Evolutionary conservation across 495 filamentous ascomycete species (phyloP).

Genomic region (Penicillium daleae): DNA sequence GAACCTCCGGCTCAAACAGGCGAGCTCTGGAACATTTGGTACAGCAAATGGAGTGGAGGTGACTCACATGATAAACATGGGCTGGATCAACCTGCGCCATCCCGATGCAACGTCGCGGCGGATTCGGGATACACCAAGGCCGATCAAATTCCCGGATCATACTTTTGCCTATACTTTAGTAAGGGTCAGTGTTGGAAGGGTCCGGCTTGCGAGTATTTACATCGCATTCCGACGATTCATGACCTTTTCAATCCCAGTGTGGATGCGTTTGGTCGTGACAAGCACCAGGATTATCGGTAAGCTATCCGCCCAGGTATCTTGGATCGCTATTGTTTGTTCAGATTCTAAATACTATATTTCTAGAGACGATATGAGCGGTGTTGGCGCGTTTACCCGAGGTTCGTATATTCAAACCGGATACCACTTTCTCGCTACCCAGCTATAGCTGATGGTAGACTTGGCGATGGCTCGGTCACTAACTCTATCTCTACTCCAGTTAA

Average conservation of each 20-base stretch:
- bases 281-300: constrained; percentile 21
- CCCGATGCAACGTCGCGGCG: constrained; percentile 77
- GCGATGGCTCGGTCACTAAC: neutral
- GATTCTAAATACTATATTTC: neutral
- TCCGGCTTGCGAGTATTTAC: constrained; percentile 91
- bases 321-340: neutral
- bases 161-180: constrained; percentile 94
- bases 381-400: constrained; percentile 79
- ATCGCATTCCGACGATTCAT: constrained; percentile 79
- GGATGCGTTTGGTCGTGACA: constrained; percentile 81
- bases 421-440: neutral
- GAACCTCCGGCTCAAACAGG: constrained; percentile 89
- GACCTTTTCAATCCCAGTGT: constrained; percentile 89
- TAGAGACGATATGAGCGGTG: constrained; percentile 84
- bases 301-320: neutral
- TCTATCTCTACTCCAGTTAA: constrained; percentile 57
- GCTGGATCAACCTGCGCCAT: constrained; percentile 71
- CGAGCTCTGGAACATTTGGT: constrained; percentile 90
- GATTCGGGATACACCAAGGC: constrained; percentile 90
- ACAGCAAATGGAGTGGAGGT: constrained; percentile 94
- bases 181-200: constrained; percentile 82
- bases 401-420: neutral
- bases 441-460: neutral
- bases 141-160: constrained; percentile 76
- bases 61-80: constrained; percentile 88